A percentile compares a stretch with the other conserved stretches of the same genome.
Conservation (phyloP, 2,329 filamentous ascomycete genomes). For the Sporothrix inflata region DNA sequence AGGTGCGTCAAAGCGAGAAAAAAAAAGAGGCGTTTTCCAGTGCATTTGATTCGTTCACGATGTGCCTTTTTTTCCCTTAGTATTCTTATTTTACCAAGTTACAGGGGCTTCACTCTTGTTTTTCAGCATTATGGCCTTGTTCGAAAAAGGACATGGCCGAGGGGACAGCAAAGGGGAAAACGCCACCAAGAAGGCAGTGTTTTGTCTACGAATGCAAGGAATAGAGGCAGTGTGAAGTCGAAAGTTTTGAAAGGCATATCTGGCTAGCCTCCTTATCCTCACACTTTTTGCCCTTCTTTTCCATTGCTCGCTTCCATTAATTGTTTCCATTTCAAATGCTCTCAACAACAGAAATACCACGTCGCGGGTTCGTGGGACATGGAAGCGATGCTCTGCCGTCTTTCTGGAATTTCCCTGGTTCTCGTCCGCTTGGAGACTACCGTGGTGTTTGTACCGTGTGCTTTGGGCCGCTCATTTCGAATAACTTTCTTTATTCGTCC, state of each 20-base stretch:
- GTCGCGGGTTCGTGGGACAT: constrained; percentile 1
- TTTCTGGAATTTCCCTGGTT: constrained; percentile 8
- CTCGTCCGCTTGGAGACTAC: neutral
- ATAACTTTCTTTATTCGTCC: neutral
- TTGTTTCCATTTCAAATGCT: neutral
- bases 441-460: neutral
- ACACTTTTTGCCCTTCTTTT: neutral
- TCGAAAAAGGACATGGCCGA: neutral
- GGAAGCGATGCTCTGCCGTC: neutral
- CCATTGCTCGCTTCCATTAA: neutral
- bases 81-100: neutral
- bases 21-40: neutral
- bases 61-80: neutral
- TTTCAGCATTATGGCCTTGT: neutral
- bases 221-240: neutral
- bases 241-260: neutral
- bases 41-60: neutral
- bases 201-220: neutral
- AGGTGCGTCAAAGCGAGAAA: neutral
- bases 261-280: neutral
- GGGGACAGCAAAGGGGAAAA: neutral
- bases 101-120: neutral
- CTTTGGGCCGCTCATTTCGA: constrained; percentile 1
- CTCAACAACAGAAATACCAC: neutral
- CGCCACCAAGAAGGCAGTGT: constrained; percentile 6